Percentiles rank a stretch among this genome's conserved stretches.
These are phyloP conservation scores for Osmozyma mogii DNA, from an alignment of 805 yeast species.

Conservation along the genomic window DNA sequence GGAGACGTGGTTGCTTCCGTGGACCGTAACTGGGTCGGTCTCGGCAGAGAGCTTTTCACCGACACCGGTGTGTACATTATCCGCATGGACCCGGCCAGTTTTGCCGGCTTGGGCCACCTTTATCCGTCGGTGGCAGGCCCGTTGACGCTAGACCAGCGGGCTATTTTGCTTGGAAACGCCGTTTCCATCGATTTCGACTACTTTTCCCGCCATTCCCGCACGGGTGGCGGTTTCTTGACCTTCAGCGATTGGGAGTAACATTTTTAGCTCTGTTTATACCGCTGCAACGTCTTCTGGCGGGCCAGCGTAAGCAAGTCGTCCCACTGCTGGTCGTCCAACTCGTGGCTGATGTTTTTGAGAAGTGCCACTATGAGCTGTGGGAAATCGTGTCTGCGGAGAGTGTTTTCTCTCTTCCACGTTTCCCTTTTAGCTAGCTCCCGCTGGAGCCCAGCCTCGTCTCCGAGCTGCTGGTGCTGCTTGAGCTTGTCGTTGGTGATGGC, in stretches of 20 bases:
- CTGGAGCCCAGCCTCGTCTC: conserved; percentile 30
- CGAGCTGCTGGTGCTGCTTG: conserved; percentile 23
- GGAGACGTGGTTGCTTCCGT: conserved; percentile 65
- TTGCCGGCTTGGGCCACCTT: conserved; percentile 46
- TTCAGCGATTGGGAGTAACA: conserved; percentile 20
- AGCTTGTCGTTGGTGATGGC: conserved; percentile 48
- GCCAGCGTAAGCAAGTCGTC: conserved; percentile 18
- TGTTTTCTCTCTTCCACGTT: conserved; percentile 47
- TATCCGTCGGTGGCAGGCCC: conserved; percentile 46
- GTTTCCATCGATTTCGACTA: conserved; percentile 93
- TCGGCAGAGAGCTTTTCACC: conserved; percentile 86
- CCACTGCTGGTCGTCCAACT: conserved; percentile 34
- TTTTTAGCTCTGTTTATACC: background rate
- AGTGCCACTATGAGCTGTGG: conserved; percentile 43
- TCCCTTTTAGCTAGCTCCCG: conserved; percentile 42
- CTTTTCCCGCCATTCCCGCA: conserved; percentile 81
- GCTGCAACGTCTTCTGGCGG: conserved; percentile 10
- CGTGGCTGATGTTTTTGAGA: conserved; percentile 32
- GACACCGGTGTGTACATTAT: conserved; percentile 91
- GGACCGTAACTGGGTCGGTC: conserved; percentile 91
- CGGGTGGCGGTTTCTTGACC: conserved; percentile 38
- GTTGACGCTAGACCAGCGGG: conserved; percentile 73
- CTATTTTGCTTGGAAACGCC: conserved; percentile 79
- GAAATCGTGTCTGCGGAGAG: conserved; percentile 46
- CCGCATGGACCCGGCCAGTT: conserved; percentile 70